A percentile compares a stretch with the other conserved stretches of the same genome.
These are phyloP conservation scores for Apostasia shenzhenica DNA, from an alignment of 106 monocot genomes.

Conservation along the genomic window DNA sequence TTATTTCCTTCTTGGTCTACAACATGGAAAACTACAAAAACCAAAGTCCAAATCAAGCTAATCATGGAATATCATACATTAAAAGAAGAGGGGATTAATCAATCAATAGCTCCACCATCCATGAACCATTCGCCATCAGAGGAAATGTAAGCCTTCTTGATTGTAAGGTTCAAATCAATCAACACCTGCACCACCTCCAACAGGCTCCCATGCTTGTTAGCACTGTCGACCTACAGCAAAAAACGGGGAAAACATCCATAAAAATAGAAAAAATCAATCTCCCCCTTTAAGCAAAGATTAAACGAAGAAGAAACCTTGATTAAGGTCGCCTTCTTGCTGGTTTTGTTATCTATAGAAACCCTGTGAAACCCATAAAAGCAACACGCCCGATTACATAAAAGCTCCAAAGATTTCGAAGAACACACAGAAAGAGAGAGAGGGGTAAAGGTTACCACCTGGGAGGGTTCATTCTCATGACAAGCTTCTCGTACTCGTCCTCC, in stretches of 20 bases:
- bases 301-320: constrained; percentile 40
- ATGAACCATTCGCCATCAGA: constrained; percentile 91
- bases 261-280: neutral
- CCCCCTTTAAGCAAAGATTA: neutral
- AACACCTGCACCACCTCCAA: constrained; percentile 82
- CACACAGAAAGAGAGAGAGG: neutral
- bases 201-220: constrained; percentile 72
- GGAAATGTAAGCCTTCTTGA: constrained; percentile 77
- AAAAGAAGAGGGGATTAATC: neutral
- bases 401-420: neutral
- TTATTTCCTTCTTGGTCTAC: constrained; percentile 60
- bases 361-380: constrained; percentile 21
- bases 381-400: neutral
- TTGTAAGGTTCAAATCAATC: constrained; percentile 76
- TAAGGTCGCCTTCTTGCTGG: constrained; percentile 55
- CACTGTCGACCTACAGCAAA: constrained; percentile 63
- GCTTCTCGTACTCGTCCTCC: constrained; percentile 75
- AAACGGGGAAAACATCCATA: neutral
- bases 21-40: constrained; percentile 53
- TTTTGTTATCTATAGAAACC: constrained; percentile 73
- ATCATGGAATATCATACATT: neutral
- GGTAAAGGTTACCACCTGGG: constrained; percentile 31
- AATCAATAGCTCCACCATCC: constrained; percentile 43
- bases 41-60: neutral
- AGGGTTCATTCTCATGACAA: constrained; percentile 71